Conservation (phyloP, 495 filamentous ascomycete species). For the Hyaloscypha hepaticicola region DNA sequence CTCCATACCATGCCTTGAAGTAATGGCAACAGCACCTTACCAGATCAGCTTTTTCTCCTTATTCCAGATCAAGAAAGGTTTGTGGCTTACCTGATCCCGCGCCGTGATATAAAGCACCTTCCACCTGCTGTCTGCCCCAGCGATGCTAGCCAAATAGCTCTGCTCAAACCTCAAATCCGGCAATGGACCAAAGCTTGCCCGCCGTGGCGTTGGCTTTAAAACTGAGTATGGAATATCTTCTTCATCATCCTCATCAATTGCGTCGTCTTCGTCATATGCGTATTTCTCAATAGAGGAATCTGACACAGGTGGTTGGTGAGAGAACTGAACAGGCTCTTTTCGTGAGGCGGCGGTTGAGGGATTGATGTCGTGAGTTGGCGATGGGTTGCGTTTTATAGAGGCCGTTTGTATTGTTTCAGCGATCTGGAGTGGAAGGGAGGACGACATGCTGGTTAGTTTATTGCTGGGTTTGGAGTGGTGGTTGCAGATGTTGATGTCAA, state of each 20-base stretch:
- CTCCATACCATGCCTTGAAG: slow-evolving; percentile 83
- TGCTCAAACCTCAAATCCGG: slow-evolving; percentile 96
- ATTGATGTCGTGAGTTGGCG: slow-evolving; percentile 72
- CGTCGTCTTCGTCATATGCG: slow-evolving; percentile 34
- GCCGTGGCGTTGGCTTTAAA: slow-evolving; percentile 52
- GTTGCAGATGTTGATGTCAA: background rate
- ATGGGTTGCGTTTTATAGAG: slow-evolving; percentile 67
- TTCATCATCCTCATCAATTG: slow-evolving; percentile 39
- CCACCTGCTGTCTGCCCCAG: slow-evolving; percentile 71
- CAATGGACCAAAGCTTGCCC: slow-evolving; percentile 66
- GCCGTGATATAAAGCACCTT: slow-evolving; percentile 79
- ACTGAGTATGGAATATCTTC: slow-evolving; percentile 56
- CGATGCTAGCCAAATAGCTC: slow-evolving; percentile 87
- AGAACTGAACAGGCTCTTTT: slow-evolving; percentile 45
- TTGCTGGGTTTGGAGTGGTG: background rate
- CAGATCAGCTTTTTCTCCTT: background rate
- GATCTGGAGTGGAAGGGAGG: slow-evolving; percentile 55
- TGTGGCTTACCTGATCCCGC: slow-evolving; percentile 70
- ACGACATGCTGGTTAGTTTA: slow-evolving; percentile 16
- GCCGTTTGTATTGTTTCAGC: slow-evolving; percentile 78
- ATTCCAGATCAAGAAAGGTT: background rate
- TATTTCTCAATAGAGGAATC: slow-evolving; percentile 28
- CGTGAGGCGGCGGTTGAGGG: slow-evolving; percentile 69
- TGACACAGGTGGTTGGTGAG: slow-evolving; percentile 20
- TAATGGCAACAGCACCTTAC: slow-evolving; percentile 76